A percentile compares a stretch with the other conserved stretches of the same genome.
Evolutionary conservation across 768 basidiomycete genomes (phyloP).

Genomic region (Tylopilus subfusipes): DNA sequence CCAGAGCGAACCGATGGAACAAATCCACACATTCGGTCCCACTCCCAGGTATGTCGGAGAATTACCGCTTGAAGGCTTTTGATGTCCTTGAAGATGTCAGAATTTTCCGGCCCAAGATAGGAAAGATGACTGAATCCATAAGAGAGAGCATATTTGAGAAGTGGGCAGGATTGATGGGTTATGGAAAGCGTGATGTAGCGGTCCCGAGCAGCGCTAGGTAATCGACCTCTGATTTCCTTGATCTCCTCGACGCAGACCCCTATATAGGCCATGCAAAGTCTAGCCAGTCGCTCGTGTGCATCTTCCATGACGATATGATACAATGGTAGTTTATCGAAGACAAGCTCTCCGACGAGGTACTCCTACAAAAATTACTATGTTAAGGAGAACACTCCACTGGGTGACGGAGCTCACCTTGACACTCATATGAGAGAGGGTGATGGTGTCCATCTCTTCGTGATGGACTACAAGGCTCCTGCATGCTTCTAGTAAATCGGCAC

Average conservation of each 20-base stretch:
- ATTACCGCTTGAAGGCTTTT: background rate
- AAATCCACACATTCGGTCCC: conserved; percentile 2
- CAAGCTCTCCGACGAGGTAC: conserved; percentile 10
- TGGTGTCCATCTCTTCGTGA: conserved; percentile 6
- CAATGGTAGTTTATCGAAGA: background rate
- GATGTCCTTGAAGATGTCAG: conserved; percentile 1
- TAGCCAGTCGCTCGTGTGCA: too few relatives aligned
- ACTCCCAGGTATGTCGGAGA: background rate
- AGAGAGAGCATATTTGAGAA: conserved; percentile 10
- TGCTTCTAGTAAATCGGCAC: background rate
- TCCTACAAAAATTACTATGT: too few relatives aligned
- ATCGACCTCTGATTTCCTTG: background rate
- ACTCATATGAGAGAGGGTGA: conserved; percentile 17
- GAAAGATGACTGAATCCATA: conserved; percentile 7
- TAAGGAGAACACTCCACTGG: too few relatives aligned
- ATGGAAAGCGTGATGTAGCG: background rate
- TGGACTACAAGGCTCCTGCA: conserved; percentile 10
- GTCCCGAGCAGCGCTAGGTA: background rate
- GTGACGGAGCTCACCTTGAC: conserved; percentile 10
- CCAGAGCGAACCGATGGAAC: background rate
- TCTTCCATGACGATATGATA: conserved; percentile 9
- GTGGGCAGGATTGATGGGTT: background rate
- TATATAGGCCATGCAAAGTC: conserved; percentile 13
- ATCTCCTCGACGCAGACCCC: conserved; percentile 1
- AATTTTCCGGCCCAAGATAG: background rate